phyloP scores from a whole-genome alignment of 768 basidiomycete genomes.

The Tricholoma sp. region DNA sequence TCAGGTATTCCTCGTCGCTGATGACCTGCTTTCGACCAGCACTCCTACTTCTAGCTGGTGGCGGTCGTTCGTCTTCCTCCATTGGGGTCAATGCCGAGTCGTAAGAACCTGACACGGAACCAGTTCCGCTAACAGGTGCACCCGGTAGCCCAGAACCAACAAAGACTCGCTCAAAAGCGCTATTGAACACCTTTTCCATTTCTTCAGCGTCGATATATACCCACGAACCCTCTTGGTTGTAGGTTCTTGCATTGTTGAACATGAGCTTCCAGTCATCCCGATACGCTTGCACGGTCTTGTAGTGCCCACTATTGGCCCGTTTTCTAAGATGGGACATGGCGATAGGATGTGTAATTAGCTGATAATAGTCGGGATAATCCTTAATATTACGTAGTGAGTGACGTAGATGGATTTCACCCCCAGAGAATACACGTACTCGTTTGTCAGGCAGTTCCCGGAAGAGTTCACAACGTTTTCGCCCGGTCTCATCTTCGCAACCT shows the following conservation, averaged over 20 bases:
- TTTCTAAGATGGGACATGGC: slow-evolving; percentile 84
- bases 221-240: slow-evolving; percentile 94
- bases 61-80: slow-evolving; percentile 72
- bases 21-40: slow-evolving; percentile 66
- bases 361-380: slow-evolving; percentile 93
- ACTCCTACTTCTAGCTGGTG: slow-evolving; percentile 49
- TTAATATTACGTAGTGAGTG: slow-evolving; percentile 24
- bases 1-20: slow-evolving; percentile 70
- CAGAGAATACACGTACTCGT: slow-evolving; percentile 40
- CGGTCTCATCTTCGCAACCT: slow-evolving; percentile 64
- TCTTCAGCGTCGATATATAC: slow-evolving; percentile 92
- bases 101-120: slow-evolving; percentile 46
- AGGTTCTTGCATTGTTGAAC: slow-evolving; percentile 91
- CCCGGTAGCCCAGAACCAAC: slow-evolving; percentile 72
- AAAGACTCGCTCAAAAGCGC: slow-evolving; percentile 60
- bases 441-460: slow-evolving; percentile 85
- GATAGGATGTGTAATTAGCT: slow-evolving; percentile 84
- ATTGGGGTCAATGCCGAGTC: slow-evolving; percentile 74
- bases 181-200: slow-evolving; percentile 86
- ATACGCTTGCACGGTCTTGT: slow-evolving; percentile 72
- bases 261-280: slow-evolving; percentile 83
- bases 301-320: slow-evolving; percentile 55
- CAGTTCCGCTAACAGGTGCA: slow-evolving; percentile 38
- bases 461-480: slow-evolving; percentile 79
- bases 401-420: neutral